Evolutionary conservation across 1,284 basidiomycete genomes (phyloP), one percentile per base, ranked within the genome.

Genomic region (Stereum hirsutum): DNA sequence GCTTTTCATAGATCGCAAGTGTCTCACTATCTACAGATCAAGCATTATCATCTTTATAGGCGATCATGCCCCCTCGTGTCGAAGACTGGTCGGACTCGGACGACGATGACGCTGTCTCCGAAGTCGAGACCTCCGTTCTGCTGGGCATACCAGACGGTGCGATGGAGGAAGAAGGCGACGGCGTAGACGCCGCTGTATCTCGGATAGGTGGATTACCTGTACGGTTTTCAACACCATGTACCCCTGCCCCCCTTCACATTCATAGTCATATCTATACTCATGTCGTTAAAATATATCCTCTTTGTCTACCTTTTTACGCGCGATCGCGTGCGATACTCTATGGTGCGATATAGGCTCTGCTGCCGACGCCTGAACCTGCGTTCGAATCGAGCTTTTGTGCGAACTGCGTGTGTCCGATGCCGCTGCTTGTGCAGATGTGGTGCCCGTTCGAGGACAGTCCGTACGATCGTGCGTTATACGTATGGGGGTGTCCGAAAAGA

Each of bases 181-280:
- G 81, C 49, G 60, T 59, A 49, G 86, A 90, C 61, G 81, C 75
- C 40, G 78, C 81, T 46, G 84, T 89, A 52, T 90, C 88, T 60
- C 81, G 88, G 62, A 81, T 90, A 52, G 88, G 87, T 58, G 87
- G 87, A 57, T 74, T 72, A 68, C 87, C 87, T 74, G 87, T 90
- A 81, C 74, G 85, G 74, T 61, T 59, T 60, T 51, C 62, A 60
- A n/a, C n/a, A n/a, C n/a, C n/a, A n/a, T n/a, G n/a, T n/a, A n/a
- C n/a, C n/a, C n/a, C n/a, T n/a, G n/a, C n/a, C n/a, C n/a, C n/a
- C n/a, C n/a, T n/a, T n/a, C n/a, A n/a, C n/a, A n/a, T 56, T 48
- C 57, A 34, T 19, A 24, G 28, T n/a, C 58, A 33, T 49, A 50
- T 57, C 70, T 72, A 53, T 64, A 71, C 56, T 76, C 70, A 39